phyloP scores from a whole-genome alignment of 2,329 filamentous ascomycete genomes.

The Fusarium chuoi region DNA sequence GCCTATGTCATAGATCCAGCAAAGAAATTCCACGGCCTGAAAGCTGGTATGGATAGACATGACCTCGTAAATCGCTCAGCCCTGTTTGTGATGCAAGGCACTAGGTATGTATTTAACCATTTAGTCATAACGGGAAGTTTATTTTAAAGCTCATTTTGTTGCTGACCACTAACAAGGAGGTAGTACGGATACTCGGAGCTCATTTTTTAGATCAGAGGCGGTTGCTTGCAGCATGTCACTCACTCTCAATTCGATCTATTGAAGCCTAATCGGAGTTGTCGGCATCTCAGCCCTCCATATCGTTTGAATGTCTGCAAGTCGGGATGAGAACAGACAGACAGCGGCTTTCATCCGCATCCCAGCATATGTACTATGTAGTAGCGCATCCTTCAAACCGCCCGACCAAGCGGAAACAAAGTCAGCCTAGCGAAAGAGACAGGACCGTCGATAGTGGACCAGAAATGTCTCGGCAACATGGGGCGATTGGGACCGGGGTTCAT shows the following conservation, averaged over 20 bases:
- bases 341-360: conserved; percentile 11
- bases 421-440: conserved; percentile 23
- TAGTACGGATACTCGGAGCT: neutral
- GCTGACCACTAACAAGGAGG: neutral
- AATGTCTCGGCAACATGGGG: conserved; percentile 25
- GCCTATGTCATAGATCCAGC: conserved; percentile 13
- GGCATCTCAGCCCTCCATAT: neutral
- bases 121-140: conserved; percentile 22
- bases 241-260: neutral
- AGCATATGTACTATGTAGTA: neutral
- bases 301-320: neutral
- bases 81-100: conserved; percentile 17
- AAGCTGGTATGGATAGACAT: conserved; percentile 25
- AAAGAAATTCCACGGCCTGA: conserved; percentile 29
- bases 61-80: conserved; percentile 22
- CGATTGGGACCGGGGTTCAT: neutral
- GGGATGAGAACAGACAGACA: neutral
- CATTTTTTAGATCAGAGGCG: neutral
- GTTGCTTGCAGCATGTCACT: neutral
- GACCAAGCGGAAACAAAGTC: conserved; percentile 23
- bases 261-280: conserved; percentile 2
- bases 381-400: conserved; percentile 26
- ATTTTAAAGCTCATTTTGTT: conserved; percentile 23
- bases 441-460: conserved; percentile 5
- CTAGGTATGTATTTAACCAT: neutral